These are phyloP conservation scores for Cladosporium phlei DNA, from an alignment of 2,329 filamentous ascomycete genomes.

Conservation along the genomic window DNA sequence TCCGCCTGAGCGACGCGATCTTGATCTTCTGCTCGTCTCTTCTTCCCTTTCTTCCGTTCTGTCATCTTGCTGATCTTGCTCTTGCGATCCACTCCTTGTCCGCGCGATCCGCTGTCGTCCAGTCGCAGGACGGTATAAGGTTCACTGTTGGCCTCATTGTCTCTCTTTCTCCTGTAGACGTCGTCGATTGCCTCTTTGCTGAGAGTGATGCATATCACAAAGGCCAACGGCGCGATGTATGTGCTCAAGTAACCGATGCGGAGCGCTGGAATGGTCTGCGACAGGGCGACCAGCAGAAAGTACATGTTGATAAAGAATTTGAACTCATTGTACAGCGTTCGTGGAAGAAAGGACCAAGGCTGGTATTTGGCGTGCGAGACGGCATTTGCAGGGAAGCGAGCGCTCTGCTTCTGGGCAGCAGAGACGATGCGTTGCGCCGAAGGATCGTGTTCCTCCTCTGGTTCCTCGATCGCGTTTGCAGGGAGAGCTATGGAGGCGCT, in stretches of 20 bases:
- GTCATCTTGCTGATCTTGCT: conserved; percentile 28
- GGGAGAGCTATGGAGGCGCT: conserved; percentile 25
- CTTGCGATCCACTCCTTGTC: conserved; percentile 22
- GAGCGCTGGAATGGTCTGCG: conserved; percentile 82
- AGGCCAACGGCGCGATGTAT: conserved; percentile 86
- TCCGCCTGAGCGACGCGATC: conserved; percentile 57
- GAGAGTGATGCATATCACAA: conserved; percentile 86
- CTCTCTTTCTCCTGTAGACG: conserved; percentile 75
- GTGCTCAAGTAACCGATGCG: conserved; percentile 93
- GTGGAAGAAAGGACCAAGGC: conserved; percentile 84
- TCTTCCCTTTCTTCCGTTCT: conserved; percentile 31
- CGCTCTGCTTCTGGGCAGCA: conserved; percentile 68
- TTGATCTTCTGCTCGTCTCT: conserved; percentile 28
- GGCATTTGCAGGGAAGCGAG: conserved; percentile 81
- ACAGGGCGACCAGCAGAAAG: conserved; percentile 89
- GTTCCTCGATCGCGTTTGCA: conserved; percentile 30
- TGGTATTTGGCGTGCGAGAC: conserved; percentile 98
- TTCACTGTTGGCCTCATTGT: conserved; percentile 92
- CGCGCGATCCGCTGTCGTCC: conserved; percentile 19
- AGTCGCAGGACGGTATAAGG: conserved; percentile 67
- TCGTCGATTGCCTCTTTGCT: conserved; percentile 96
- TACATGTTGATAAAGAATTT: conserved; percentile 99
- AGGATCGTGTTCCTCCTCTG: conserved; percentile 49
- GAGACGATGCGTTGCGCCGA: conserved; percentile 68
- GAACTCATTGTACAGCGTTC: conserved; percentile 97